Evolutionary conservation across 2,329 filamentous ascomycete genomes (phyloP).

Genomic region (Aspergillus texensis): DNA sequence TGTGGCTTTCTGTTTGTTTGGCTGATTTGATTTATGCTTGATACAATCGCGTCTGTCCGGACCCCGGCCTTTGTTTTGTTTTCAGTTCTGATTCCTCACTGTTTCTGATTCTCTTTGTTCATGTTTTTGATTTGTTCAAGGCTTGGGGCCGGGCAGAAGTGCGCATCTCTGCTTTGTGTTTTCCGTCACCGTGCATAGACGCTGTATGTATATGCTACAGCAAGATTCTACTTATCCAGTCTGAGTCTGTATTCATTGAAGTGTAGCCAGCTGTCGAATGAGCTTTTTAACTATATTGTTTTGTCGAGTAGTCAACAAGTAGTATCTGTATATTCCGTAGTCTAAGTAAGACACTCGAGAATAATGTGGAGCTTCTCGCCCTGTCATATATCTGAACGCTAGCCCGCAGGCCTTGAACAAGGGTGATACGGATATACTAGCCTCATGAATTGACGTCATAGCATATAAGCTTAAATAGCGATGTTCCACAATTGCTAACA

Average conservation of each 20-base stretch:
- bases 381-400: neutral
- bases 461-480: no score
- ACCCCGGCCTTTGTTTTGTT: constrained; percentile 31
- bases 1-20: constrained; percentile 27
- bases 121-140: constrained; percentile 26
- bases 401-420: neutral
- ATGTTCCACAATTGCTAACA: neutral
- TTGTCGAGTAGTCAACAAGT: neutral
- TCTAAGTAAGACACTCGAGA: neutral
- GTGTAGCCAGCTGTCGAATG: neutral
- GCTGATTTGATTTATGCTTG: constrained; percentile 41
- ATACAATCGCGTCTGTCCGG: constrained; percentile 52
- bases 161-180: constrained; percentile 33
- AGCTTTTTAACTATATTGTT: neutral
- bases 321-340: neutral
- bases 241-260: neutral
- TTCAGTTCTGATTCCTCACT: constrained; percentile 11
- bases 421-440: no score
- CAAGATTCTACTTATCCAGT: neutral
- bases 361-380: neutral
- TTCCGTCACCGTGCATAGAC: constrained; percentile 1
- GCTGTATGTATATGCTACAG: constrained; percentile 1
- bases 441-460: no score
- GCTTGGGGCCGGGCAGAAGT: constrained; percentile 48
- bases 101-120: constrained; percentile 18